Percentiles rank a stretch among this genome's conserved stretches.
phyloP scores from a whole-genome alignment of 2,329 filamentous ascomycete species.

The Aspergillus pseudoviridinutans region DNA sequence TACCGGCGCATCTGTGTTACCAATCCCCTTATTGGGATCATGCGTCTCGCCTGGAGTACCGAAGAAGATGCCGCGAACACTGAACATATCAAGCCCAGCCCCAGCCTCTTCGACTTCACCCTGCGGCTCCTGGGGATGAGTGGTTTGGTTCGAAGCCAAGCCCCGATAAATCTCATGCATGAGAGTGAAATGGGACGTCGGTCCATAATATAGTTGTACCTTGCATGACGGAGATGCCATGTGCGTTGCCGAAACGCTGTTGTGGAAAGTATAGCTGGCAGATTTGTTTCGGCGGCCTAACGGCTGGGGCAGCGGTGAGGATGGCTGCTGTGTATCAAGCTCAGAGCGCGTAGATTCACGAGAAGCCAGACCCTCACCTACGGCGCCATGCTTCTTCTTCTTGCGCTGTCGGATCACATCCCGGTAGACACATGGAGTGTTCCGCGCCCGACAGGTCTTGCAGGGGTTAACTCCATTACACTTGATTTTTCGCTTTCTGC shows the following conservation, averaged over 20 bases:
- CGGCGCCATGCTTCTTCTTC: slow-evolving; percentile 24
- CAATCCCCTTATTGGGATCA: slow-evolving; percentile 21
- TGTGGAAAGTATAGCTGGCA: slow-evolving; percentile 31
- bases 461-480: slow-evolving; percentile 40
- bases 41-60: slow-evolving; percentile 37
- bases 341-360: slow-evolving; percentile 12
- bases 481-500: slow-evolving; percentile 39
- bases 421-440: slow-evolving; percentile 34
- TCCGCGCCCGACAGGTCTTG: slow-evolving; percentile 35
- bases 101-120: slow-evolving; percentile 35
- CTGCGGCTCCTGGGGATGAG: slow-evolving; percentile 18
- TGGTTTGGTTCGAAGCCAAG: slow-evolving; percentile 20
- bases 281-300: slow-evolving; percentile 15
- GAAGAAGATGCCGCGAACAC: slow-evolving; percentile 37
- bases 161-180: slow-evolving; percentile 38
- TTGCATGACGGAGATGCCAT: slow-evolving; percentile 43
- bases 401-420: slow-evolving; percentile 34
- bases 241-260: slow-evolving; percentile 47
- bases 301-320: slow-evolving; percentile 13
- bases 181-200: slow-evolving; percentile 46
- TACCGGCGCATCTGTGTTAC: slow-evolving; percentile 20
- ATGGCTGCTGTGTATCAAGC: slow-evolving; percentile 8
- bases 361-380: not conserved
- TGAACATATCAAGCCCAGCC: slow-evolving; percentile 37
- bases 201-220: slow-evolving; percentile 46